A percentile compares a stretch with the other conserved stretches of the same genome.
phyloP scores from a whole-genome alignment of 345 rosid species.

The Passiflora organensis region DNA sequence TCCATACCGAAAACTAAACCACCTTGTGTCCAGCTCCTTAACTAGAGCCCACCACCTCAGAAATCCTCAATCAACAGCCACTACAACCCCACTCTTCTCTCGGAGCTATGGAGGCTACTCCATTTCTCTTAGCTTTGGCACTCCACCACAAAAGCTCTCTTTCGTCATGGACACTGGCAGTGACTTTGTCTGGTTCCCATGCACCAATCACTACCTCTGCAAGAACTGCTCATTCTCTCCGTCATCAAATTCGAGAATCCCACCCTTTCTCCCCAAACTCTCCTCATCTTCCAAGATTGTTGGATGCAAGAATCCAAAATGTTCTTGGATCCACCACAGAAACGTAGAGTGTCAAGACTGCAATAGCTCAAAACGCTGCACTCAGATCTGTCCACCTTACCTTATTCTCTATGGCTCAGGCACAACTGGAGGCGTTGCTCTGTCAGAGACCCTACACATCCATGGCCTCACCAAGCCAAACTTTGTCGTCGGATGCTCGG shows the following conservation, averaged over 20 bases:
- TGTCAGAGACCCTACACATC: constrained; percentile 32
- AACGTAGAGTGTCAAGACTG: constrained; percentile 15
- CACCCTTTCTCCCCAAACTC: constrained; percentile 26
- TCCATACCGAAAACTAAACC: constrained; percentile 23
- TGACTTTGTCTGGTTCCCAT: constrained; percentile 39
- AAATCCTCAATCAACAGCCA: constrained; percentile 7
- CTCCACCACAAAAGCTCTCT: constrained; percentile 26
- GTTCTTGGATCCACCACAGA: constrained; percentile 35
- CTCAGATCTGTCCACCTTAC: constrained; percentile 36
- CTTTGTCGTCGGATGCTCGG: constrained; percentile 43
- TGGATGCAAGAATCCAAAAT: constrained; percentile 40
- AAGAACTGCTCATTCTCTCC: constrained; percentile 21
- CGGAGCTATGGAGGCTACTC: constrained; percentile 29
- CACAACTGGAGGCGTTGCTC: constrained; percentile 27
- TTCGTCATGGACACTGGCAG: constrained; percentile 33
- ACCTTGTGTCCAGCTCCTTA: constrained; percentile 25
- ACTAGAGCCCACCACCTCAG: constrained; percentile 38
- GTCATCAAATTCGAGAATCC: background rate
- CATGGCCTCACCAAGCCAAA: constrained; percentile 7
- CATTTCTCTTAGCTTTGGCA: constrained; percentile 26
- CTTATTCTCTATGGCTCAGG: constrained; percentile 36
- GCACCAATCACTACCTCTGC: constrained; percentile 36
- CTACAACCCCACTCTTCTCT: constrained; percentile 6
- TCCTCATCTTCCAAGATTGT: constrained; percentile 31
- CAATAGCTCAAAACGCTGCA: constrained; percentile 10